phyloP scores from a whole-genome alignment of 73 alveolate species.

The Diophrys sp. region DNA sequence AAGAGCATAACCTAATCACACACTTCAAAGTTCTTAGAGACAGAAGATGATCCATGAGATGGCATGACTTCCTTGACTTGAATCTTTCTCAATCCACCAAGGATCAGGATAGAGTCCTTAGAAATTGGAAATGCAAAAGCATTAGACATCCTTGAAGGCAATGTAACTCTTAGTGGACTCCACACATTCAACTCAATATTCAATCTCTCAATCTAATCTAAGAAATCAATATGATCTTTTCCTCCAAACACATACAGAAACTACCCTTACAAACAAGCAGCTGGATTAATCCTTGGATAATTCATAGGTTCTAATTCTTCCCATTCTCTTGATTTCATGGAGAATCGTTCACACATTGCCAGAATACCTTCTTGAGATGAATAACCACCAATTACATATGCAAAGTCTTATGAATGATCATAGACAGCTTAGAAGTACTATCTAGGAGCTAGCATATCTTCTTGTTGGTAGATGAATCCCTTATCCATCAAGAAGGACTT shows the following conservation, averaged over 20 bases:
- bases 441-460: slow-evolving; percentile 16
- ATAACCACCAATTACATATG: slow-evolving; percentile 47
- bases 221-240: slow-evolving; percentile 28
- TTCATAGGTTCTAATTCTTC: slow-evolving; percentile 15
- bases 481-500: slow-evolving; percentile 18
- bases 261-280: slow-evolving; percentile 30
- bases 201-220: slow-evolving; percentile 46
- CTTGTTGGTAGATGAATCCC: slow-evolving; percentile 10
- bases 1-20: too few relatives aligned
- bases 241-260: slow-evolving; percentile 54
- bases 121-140: slow-evolving; percentile 14
- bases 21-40: too few relatives aligned
- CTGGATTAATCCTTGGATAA: slow-evolving; percentile 38
- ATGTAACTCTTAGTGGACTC: slow-evolving; percentile 27
- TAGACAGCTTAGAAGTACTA: slow-evolving; percentile 26
- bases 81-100: slow-evolving; percentile 48
- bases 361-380: slow-evolving; percentile 12
- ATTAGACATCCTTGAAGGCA: slow-evolving; percentile 41
- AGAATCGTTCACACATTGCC: slow-evolving; percentile 19
- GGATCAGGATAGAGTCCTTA: slow-evolving; percentile 19
- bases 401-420: slow-evolving; percentile 25
- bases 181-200: slow-evolving; percentile 36
- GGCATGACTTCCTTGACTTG: slow-evolving; percentile 20
- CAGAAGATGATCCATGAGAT: too few relatives aligned
- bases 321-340: slow-evolving; percentile 35